Evolutionary conservation across 257 asterid species (phyloP).

Genomic region (Solanum paucissectum): DNA sequence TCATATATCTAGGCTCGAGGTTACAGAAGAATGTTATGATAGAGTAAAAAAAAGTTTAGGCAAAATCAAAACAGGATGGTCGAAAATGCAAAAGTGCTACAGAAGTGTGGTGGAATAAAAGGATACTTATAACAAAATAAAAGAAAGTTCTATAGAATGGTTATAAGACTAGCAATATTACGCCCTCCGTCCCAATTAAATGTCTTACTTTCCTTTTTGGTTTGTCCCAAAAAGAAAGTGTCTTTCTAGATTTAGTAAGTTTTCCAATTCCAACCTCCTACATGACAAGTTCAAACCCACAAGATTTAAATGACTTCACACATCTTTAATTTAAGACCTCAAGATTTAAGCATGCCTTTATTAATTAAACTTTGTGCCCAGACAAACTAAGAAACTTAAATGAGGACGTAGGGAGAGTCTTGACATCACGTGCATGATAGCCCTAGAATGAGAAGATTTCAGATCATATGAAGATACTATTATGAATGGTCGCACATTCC

Average conservation of each 20-base stretch:
- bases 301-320: neutral
- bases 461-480: neutral
- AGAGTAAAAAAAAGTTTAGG: neutral
- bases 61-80: neutral
- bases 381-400: neutral
- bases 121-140: neutral
- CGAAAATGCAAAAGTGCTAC: neutral
- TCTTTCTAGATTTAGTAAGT: neutral
- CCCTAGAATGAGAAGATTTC: neutral
- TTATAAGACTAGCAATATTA: neutral
- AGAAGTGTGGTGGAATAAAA: neutral
- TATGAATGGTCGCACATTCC: neutral
- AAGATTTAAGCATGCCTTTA: neutral
- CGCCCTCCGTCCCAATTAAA: neutral
- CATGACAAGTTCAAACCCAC: neutral
- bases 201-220: neutral
- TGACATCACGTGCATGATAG: neutral
- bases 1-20: neutral
- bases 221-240: neutral
- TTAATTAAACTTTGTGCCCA: neutral
- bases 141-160: neutral
- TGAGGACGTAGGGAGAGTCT: neutral
- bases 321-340: neutral
- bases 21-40: neutral
- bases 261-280: neutral